Evolutionary conservation across 768 basidiomycete species (phyloP).

Genomic region (Mycena alexandri): DNA sequence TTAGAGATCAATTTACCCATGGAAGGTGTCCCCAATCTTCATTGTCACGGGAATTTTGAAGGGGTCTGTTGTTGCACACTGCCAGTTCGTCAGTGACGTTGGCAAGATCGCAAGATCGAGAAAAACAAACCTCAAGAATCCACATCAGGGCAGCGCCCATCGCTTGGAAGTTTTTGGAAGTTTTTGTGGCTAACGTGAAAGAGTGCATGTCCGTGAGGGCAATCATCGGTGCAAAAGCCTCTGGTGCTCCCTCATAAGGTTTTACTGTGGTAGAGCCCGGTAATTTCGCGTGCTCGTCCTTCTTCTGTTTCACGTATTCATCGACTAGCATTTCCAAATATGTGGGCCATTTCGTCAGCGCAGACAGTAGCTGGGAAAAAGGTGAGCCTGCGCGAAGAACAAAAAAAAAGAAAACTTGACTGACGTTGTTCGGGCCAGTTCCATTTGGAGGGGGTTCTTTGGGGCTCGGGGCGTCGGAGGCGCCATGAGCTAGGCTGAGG

Average conservation of each 20-base stretch:
- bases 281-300: too few relatives aligned
- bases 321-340: not conserved
- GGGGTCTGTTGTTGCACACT: too few relatives aligned
- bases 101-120: not conserved
- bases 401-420: too few relatives aligned
- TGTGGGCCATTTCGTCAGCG: not conserved
- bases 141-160: not conserved
- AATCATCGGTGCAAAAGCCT: not conserved
- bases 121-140: not conserved
- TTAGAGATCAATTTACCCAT: not conserved
- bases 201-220: not conserved
- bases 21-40: not conserved
- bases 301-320: too few relatives aligned
- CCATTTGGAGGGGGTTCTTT: not conserved
- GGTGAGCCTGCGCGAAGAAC: too few relatives aligned
- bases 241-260: not conserved
- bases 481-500: not conserved
- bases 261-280: too few relatives aligned
- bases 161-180: not conserved
- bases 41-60: too few relatives aligned
- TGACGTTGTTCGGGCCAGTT: not conserved
- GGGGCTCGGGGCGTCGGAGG: not conserved
- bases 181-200: not conserved
- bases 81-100: not conserved
- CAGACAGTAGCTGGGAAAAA: not conserved